Evolutionary conservation across 768 basidiomycete species (phyloP).

Genomic region (Pulveroboletus ravenelii): DNA sequence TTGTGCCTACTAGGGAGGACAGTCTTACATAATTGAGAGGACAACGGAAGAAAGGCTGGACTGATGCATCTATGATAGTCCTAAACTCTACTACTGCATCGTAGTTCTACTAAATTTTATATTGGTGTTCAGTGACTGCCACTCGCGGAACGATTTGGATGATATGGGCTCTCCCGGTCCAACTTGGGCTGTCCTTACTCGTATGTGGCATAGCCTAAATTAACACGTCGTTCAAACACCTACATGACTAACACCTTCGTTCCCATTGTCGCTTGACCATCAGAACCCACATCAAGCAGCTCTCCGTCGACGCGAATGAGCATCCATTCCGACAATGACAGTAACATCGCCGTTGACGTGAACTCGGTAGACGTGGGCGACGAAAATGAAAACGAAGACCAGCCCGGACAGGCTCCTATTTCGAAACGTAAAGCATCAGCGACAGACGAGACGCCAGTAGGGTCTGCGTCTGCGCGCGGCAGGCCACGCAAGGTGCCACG

Average conservation of each 20-base stretch:
- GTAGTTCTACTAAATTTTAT: background rate
- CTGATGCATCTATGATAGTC: too few species aligned
- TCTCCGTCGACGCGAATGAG: slow-evolving; percentile 13
- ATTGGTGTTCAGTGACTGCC: background rate
- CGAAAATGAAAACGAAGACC: slow-evolving; percentile 21
- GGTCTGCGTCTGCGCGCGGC: background rate
- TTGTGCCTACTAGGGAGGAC: too few species aligned
- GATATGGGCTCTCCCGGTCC: slow-evolving; percentile 23
- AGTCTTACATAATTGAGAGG: background rate
- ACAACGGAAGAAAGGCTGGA: background rate
- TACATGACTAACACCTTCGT: background rate
- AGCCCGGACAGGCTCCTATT: slow-evolving; percentile 12
- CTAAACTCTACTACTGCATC: too few species aligned
- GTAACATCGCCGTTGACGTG: slow-evolving; percentile 6
- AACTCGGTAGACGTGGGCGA: slow-evolving; percentile 15
- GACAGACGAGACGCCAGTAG: slow-evolving; percentile 6
- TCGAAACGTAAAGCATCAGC: slow-evolving; percentile 25
- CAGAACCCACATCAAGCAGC: slow-evolving; percentile 21
- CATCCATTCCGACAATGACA: slow-evolving; percentile 13
- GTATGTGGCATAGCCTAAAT: slow-evolving; percentile 14
- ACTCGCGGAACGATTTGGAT: background rate
- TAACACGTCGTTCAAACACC: background rate
- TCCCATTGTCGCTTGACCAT: background rate
- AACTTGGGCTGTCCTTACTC: slow-evolving; percentile 23
- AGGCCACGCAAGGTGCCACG: slow-evolving; percentile 20